Percentiles rank a stretch among this genome's conserved stretches.
Conservation (phyloP, 2,329 filamentous ascomycete species). For the Aureobasidium namibiae region DNA sequence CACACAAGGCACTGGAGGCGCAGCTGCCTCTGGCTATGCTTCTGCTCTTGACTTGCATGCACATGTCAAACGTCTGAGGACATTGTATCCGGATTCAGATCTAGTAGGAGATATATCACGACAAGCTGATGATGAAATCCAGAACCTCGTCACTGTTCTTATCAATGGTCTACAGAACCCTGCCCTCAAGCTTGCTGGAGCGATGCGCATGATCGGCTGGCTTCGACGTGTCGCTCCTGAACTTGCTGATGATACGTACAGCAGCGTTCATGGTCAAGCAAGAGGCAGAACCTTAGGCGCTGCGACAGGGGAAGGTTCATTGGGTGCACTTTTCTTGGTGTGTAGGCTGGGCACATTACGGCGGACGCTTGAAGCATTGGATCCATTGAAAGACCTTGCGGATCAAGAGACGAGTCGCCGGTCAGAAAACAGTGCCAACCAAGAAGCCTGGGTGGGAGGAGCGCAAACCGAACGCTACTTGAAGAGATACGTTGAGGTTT, state of each 20-base stretch:
- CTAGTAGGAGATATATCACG: slow-evolving; percentile 63
- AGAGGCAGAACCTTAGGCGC: slow-evolving; percentile 18
- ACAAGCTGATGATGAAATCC: slow-evolving; percentile 82
- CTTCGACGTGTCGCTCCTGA: slow-evolving; percentile 80
- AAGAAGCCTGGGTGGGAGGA: slow-evolving; percentile 51
- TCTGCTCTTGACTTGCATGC: slow-evolving; percentile 84
- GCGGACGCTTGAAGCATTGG: slow-evolving; percentile 70
- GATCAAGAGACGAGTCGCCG: slow-evolving; percentile 66
- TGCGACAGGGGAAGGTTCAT: slow-evolving; percentile 47
- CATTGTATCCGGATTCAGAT: slow-evolving; percentile 70
- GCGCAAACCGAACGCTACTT: slow-evolving; percentile 92
- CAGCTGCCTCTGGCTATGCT: slow-evolving; percentile 56
- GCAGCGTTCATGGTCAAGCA: background rate
- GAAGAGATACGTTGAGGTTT: slow-evolving; percentile 94
- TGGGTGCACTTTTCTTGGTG: slow-evolving; percentile 79
- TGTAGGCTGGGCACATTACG: slow-evolving; percentile 76
- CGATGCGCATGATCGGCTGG: slow-evolving; percentile 87
- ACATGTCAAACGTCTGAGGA: slow-evolving; percentile 81
- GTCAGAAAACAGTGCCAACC: slow-evolving; percentile 24
- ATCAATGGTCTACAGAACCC: slow-evolving; percentile 69
- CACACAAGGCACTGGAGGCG: slow-evolving; percentile 23
- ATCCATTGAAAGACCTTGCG: slow-evolving; percentile 78
- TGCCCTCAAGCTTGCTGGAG: slow-evolving; percentile 76
- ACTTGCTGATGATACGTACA: slow-evolving; percentile 39
- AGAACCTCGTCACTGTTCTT: slow-evolving; percentile 77